Base-by-base conservation (phyloP, 371 early-diverging fungal genomes). In the Dichotomocladium elegans region DNA sequence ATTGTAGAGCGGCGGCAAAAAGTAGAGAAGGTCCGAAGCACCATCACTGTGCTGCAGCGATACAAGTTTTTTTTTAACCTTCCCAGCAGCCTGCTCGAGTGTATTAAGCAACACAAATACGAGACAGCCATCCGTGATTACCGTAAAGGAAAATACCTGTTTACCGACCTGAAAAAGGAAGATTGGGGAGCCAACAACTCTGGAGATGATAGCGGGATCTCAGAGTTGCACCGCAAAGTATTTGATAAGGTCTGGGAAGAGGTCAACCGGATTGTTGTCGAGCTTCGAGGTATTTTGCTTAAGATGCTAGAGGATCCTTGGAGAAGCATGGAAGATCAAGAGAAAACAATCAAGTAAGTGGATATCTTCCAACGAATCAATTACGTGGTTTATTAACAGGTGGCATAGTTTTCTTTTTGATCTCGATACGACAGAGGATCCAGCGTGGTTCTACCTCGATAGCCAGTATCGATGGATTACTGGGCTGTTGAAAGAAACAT, bases 241-340 rank as follows among this genome's bases (percentile, higher is more conserved):
- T 94, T 98, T 74, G 95, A 93, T 41, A 87, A 90, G 53, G 91
- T 98, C 21, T 98, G 98, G 98, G 70, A 69, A 0, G 95, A 95
- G 62, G 95, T 95, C 15, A 89, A 88, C 50, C 79, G 86, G 30
- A 91, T 93, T 56, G 86, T 95, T 2, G 80, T 74, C 2, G 79
- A 80, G 41, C 66, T 95, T 7, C 79, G 88, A 33, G 79, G 79
- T 21, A 79, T 87, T 14, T 65, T 98, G 51, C 84, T 90, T 40
- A 64, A 75, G 42, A 85, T 90, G 66, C 63, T 98, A 53, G 81
- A 81, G 3, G 89, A 93, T 54, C 83, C 89, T 9, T 88, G 86
- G 81, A 62, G 83, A 24, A 78, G 92, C 14, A 80, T 95, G 73
- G 95, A 95, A 26, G 86, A 84, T 33, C 98, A 96, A 63, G 95